Evolutionary conservation across 352 stramenopile species (phyloP), one percentile per base, ranked within the genome.

Genomic region (Lagenidium giganteum): DNA sequence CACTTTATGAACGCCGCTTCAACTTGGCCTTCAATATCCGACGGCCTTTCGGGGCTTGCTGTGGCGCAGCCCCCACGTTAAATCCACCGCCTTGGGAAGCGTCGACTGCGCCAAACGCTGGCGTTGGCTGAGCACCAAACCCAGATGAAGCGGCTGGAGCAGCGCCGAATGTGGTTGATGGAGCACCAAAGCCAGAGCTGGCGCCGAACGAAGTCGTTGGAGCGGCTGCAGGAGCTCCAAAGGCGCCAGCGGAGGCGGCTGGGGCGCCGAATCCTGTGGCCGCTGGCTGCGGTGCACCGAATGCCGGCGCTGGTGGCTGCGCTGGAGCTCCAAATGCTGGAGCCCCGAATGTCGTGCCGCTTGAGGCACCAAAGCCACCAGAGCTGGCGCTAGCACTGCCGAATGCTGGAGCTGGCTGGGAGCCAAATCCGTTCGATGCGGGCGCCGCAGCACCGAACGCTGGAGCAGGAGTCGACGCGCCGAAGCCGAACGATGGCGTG

Each of bases 1-100:
- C n/a, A n/a, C n/a, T n/a, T n/a, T n/a, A n/a, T n/a, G n/a, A n/a
- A n/a, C n/a, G n/a, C n/a, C n/a, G n/a, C n/a, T n/a, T n/a, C n/a
- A n/a, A 34, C 54, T 72, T 69, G 25, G 70, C 67, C 44, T 80
- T 82, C 37, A 90, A 46, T 43, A 90, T 87, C 28, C 77, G 77
- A 32, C 77, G 70, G 17, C 60, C 60, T 51, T 81, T 82, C 8
- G 54, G 54, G 11, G 67, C 56, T 27, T 73, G 54, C 1, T 57
- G 37, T 26, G 62, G 75, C 34, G 77, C 69, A 7, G 64, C 63
- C 6, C 82, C 82, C 54, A 91, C 74, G 46, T 51, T 82, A 34
- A 93, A 93, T 21, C 67, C 64, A 20, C 71, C 74, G n/a, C 66
- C 67, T 20, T 36, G 41, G 11, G 31, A 32, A 16, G 35, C 52